Percentiles rank a stretch among this genome's conserved stretches.
These are phyloP conservation scores for Tolypocladium guangdongense DNA, from an alignment of 2,329 filamentous ascomycete species.

Conservation along the genomic window DNA sequence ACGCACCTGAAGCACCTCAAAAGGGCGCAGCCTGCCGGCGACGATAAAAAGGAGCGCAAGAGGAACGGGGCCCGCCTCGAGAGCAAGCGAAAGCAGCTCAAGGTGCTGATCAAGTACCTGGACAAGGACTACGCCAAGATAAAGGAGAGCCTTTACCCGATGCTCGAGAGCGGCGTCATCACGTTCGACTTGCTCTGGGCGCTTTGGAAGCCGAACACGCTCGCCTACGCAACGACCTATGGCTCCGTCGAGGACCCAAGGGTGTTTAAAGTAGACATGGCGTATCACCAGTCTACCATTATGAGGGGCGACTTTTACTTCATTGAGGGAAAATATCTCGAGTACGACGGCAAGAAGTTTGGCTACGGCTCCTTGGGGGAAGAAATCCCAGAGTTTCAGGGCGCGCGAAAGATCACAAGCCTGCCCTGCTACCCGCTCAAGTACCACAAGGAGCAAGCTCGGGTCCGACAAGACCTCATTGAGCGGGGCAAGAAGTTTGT, in stretches of 20 bases:
- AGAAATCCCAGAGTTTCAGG: slow-evolving; percentile 66
- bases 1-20: slow-evolving; percentile 53
- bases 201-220: slow-evolving; percentile 75
- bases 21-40: slow-evolving; percentile 35
- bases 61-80: slow-evolving; percentile 48
- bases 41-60: slow-evolving; percentile 45
- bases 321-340: slow-evolving; percentile 70
- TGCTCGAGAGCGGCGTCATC: slow-evolving; percentile 73
- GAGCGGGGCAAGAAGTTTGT: slow-evolving; percentile 80
- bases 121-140: slow-evolving; percentile 69
- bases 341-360: slow-evolving; percentile 81
- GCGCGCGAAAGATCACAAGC: slow-evolving; percentile 71
- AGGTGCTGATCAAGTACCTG: slow-evolving; percentile 64
- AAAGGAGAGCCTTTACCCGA: slow-evolving; percentile 68
- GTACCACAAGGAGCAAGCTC: slow-evolving; percentile 64
- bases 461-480: slow-evolving; percentile 55
- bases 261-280: slow-evolving; percentile 71
- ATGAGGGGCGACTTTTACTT: slow-evolving; percentile 65
- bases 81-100: slow-evolving; percentile 53
- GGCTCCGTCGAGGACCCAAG: slow-evolving; percentile 65
- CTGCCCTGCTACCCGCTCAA: slow-evolving; percentile 66
- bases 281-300: slow-evolving; percentile 58
- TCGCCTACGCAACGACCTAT: slow-evolving; percentile 69
- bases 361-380: slow-evolving; percentile 62
- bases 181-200: slow-evolving; percentile 87